Evolutionary conservation across 2,329 filamentous ascomycete species (phyloP).

Genomic region (Alternaria incomplexa): DNA sequence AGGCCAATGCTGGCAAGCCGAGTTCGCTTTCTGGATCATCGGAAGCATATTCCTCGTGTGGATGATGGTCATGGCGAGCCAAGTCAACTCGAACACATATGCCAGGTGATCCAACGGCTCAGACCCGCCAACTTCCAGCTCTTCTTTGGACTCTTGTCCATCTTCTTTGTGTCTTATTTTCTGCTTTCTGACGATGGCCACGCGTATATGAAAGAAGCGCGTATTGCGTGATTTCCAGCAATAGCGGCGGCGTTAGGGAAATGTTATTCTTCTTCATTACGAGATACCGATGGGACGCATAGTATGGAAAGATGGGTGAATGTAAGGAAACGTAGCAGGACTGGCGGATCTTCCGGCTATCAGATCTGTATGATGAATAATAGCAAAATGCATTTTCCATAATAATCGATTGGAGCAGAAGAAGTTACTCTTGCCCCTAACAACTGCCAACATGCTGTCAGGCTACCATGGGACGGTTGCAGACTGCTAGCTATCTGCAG

Average conservation of each 20-base stretch:
- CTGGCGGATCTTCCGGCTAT: not conserved
- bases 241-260: not conserved
- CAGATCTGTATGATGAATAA: not conserved
- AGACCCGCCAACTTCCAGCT: not conserved
- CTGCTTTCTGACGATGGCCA: not conserved
- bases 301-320: not conserved
- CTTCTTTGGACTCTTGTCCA: not conserved
- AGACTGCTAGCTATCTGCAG: not conserved
- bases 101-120: not conserved
- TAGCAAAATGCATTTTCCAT: not conserved
- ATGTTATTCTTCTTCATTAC: not conserved
- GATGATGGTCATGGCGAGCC: conserved; percentile 69
- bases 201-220: not conserved
- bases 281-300: not conserved
- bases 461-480: not conserved
- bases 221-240: not conserved
- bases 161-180: not conserved
- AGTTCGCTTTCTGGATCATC: conserved; percentile 68
- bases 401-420: not conserved
- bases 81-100: conserved; percentile 58
- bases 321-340: not conserved
- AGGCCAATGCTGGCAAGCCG: conserved; percentile 68
- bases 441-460: not conserved
- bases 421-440: not conserved
- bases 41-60: conserved; percentile 68